Percentiles rank a stretch among this genome's conserved stretches.
Conservation (phyloP, 140 eudicot genomes). For the Flaveria floridana region DNA sequence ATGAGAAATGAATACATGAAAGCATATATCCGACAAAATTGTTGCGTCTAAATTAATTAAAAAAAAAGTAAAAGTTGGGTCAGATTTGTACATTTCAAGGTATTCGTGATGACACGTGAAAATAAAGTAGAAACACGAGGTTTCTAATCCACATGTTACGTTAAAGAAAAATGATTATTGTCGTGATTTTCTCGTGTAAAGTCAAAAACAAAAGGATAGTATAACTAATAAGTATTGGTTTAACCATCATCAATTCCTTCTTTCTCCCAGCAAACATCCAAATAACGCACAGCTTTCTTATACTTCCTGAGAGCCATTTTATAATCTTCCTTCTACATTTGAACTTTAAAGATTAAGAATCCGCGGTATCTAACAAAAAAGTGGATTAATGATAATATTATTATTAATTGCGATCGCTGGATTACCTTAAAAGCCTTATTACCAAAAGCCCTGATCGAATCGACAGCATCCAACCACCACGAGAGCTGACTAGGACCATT, state of each 20-base stretch:
- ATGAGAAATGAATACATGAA: no score
- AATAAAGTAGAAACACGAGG: no score
- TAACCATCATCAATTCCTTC: slow-evolving; percentile 96
- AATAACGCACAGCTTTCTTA: slow-evolving; percentile 82
- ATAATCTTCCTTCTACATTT: slow-evolving; percentile 74
- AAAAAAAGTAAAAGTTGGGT: no score
- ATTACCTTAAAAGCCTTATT: slow-evolving; percentile 80
- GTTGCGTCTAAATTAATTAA: no score
- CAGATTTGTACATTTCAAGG: no score
- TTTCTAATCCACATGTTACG: no score
- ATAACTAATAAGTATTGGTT: not conserved
- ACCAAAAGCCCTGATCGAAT: slow-evolving; percentile 65
- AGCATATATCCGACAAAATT: no score
- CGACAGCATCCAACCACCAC: slow-evolving; percentile 89
- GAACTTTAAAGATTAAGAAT: slow-evolving; percentile 3
- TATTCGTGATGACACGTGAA: no score
- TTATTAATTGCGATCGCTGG: not conserved
- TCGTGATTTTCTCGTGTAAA: not conserved
- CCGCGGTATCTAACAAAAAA: not conserved
- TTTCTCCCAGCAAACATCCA: slow-evolving; percentile 95
- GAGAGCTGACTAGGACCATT: slow-evolving; percentile 57
- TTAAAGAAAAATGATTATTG: no score
- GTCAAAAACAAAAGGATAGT: not conserved
- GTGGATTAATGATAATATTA: not conserved
- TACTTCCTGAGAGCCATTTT: slow-evolving; percentile 92